These are phyloP conservation scores for Penicillium capsulatum DNA, from an alignment of 2,329 filamentous ascomycete genomes.

Conservation along the genomic window DNA sequence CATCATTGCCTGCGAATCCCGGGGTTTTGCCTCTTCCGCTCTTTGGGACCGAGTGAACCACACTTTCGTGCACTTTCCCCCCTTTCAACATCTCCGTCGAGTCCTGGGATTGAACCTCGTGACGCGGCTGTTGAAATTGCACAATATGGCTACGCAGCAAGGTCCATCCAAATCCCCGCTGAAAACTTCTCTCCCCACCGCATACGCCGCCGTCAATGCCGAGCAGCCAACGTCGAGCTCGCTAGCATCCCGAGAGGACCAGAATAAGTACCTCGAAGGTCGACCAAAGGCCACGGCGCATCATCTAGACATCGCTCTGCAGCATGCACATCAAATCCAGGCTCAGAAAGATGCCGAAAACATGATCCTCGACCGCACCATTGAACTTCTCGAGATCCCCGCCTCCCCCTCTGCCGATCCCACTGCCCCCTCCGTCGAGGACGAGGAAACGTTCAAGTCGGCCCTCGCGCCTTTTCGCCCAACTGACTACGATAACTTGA, in stretches of 20 bases:
- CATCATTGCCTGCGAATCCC: constrained; percentile 2
- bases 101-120: background rate
- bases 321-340: constrained; percentile 79
- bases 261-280: constrained; percentile 25
- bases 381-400: constrained; percentile 65
- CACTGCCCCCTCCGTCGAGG: constrained; percentile 52
- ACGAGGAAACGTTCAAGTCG: constrained; percentile 62
- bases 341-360: constrained; percentile 74
- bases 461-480: constrained; percentile 74
- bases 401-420: constrained; percentile 50
- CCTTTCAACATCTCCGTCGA: no score
- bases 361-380: constrained; percentile 66
- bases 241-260: constrained; percentile 27
- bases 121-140: background rate
- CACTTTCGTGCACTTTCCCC: background rate
- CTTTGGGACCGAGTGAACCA: constrained; percentile 8
- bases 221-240: constrained; percentile 33
- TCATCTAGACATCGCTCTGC: constrained; percentile 62
- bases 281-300: constrained; percentile 44
- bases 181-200: constrained; percentile 52
- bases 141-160: constrained; percentile 19
- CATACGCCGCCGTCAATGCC: constrained; percentile 43
- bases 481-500: constrained; percentile 80
- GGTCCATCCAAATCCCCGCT: constrained; percentile 54
- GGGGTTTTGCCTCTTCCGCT: constrained; percentile 10